Conservation (phyloP, 2,329 filamentous ascomycete genomes). For the Cladosporium sp. region DNA sequence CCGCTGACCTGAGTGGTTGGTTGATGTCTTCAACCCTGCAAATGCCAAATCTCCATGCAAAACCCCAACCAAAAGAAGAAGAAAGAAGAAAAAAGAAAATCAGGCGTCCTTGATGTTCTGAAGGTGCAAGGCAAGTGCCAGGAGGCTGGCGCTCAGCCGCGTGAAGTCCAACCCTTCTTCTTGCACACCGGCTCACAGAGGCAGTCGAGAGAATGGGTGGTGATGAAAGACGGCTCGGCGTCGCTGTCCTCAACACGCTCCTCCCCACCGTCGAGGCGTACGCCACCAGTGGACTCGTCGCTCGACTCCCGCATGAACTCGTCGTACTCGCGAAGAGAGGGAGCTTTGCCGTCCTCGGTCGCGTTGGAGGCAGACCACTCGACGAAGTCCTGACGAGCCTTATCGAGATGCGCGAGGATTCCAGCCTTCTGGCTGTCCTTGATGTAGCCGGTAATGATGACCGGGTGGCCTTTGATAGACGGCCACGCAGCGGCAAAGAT, state of each 20-base stretch:
- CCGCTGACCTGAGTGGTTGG: too few species aligned
- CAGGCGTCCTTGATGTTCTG: too few species aligned
- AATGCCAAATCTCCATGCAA: too few species aligned
- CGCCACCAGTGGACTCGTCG: not conserved
- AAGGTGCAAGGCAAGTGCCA: too few species aligned
- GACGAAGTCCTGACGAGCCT: not conserved
- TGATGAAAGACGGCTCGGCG: not conserved
- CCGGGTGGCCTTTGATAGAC: conserved; percentile 22
- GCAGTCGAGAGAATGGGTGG: not conserved
- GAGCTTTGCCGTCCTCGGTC: not conserved
- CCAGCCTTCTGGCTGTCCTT: conserved; percentile 22
- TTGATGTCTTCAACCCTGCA: too few species aligned
- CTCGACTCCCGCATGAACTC: not conserved
- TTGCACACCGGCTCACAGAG: not conserved
- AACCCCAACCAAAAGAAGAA: too few species aligned
- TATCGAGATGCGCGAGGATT: conserved; percentile 15
- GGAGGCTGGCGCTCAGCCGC: too few species aligned
- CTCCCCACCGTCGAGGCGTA: not conserved
- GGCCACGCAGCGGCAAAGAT: conserved; percentile 23
- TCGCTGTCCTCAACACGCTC: not conserved
- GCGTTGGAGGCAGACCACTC: not conserved
- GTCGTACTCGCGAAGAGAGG: not conserved
- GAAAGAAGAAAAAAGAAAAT: too few species aligned
- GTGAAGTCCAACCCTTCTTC: not conserved
- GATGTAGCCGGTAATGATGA: conserved; percentile 23